Percentiles rank a stretch among this genome's conserved stretches.
Conservation (phyloP, 202 grass and related monocot genomes). For the Carex sylvatica region DNA sequence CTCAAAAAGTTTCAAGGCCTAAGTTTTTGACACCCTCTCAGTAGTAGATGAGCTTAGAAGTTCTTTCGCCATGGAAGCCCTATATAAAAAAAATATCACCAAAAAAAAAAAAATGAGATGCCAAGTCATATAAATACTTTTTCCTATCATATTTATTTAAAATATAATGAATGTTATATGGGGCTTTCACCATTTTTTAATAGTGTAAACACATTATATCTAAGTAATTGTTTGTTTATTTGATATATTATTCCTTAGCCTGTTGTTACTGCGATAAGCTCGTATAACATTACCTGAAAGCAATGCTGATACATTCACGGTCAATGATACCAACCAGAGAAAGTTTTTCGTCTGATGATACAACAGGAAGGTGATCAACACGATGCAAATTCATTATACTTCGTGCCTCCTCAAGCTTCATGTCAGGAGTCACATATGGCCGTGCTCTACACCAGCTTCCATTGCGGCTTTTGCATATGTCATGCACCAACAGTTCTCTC, state of each 20-base stretch:
- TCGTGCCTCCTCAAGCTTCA: conserved; percentile 47
- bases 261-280: background rate
- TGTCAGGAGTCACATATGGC: conserved; percentile 47
- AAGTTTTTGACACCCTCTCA: background rate
- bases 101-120: conserved; percentile 14
- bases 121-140: background rate
- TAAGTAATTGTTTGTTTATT: background rate
- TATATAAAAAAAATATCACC: conserved; percentile 28
- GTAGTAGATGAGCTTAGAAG: conserved; percentile 29
- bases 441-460: conserved; percentile 42
- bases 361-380: conserved; percentile 63
- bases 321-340: conserved; percentile 64
- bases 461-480: conserved; percentile 42
- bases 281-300: conserved; percentile 47
- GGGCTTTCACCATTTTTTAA: background rate
- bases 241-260: background rate
- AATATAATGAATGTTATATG: background rate
- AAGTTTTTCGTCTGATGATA: conserved; percentile 42
- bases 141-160: background rate
- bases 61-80: conserved; percentile 54
- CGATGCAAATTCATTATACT: conserved; percentile 66
- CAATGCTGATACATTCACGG: conserved; percentile 57
- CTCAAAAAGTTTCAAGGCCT: background rate
- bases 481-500: conserved; percentile 41
- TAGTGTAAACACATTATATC: background rate